phyloP scores from a whole-genome alignment of 768 basidiomycete genomes.

The Stropharia rugosoannulata region DNA sequence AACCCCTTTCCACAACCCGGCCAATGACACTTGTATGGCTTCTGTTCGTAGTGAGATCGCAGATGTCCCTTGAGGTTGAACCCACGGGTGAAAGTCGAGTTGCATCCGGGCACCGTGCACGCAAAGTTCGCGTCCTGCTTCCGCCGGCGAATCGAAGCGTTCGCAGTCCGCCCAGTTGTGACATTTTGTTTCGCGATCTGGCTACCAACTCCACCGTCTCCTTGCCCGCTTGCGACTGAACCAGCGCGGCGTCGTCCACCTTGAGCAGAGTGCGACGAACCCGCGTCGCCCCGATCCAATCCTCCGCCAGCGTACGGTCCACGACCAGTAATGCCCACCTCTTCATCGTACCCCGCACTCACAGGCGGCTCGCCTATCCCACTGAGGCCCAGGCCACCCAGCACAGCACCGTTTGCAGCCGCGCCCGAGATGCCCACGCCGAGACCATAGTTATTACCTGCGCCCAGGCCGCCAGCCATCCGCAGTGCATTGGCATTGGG shows the following conservation, averaged over 20 bases:
- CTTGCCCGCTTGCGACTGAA: constrained; percentile 10
- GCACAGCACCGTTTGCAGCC: constrained; percentile 5
- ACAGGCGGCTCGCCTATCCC: constrained; percentile 22
- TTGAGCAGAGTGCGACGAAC: constrained; percentile 12
- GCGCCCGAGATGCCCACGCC: constrained; percentile 9
- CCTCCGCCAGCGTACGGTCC: constrained; percentile 11
- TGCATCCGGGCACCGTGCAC: constrained; percentile 82
- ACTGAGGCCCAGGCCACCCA: constrained; percentile 9
- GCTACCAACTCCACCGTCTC: constrained; percentile 7
- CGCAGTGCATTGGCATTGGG: constrained; percentile 6
- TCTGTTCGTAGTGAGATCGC: constrained; percentile 92
- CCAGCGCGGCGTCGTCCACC: constrained; percentile 9
- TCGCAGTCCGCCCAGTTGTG: constrained; percentile 86
- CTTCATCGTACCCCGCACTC: constrained; percentile 29
- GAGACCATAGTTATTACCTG: constrained; percentile 8
- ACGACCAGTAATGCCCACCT: constrained; percentile 26
- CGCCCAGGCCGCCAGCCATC: not conserved
- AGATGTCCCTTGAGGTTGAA: constrained; percentile 97
- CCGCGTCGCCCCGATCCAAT: constrained; percentile 9
- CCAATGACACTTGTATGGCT: constrained; percentile 94
- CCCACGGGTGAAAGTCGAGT: constrained; percentile 86
- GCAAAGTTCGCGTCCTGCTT: constrained; percentile 88
- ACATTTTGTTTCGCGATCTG: constrained; percentile 72
- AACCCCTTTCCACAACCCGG: constrained; percentile 94
- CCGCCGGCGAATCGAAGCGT: constrained; percentile 80